Percentiles rank a stretch among this genome's conserved stretches.
Conservation (phyloP, 306 rosid genomes). For the barrel medic (Medicago truncatula) region DNA sequence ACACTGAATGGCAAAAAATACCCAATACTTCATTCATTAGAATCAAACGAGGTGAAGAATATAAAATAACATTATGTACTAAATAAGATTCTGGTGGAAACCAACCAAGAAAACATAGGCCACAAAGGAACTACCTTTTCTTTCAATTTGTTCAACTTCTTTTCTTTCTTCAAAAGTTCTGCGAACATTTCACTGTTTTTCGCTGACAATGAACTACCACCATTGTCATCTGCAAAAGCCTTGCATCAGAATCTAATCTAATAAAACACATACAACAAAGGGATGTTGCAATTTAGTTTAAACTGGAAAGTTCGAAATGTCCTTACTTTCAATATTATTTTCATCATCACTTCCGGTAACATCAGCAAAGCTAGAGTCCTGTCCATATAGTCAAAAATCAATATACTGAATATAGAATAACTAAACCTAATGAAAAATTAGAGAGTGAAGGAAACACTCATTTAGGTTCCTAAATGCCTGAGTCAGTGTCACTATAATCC, state of each 20-base stretch:
- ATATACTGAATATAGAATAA: conserved; percentile 27
- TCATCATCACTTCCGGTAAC: conserved; percentile 48
- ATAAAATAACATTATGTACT: not conserved
- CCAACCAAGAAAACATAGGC: conserved; percentile 16
- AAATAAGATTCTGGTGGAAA: not conserved
- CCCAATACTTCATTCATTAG: conserved; percentile 15
- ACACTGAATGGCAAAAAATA: not conserved
- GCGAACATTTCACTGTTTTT: conserved; percentile 61
- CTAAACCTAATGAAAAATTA: conserved; percentile 18
- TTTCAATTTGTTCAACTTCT: conserved; percentile 67
- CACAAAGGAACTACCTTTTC: conserved; percentile 63
- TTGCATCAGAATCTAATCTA: conserved; percentile 34
- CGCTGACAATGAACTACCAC: conserved; percentile 50
- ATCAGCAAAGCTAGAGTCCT: conserved; percentile 58
- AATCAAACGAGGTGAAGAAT: conserved; percentile 4
- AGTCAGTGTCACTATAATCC: not conserved
- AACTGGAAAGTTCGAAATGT: conserved; percentile 36
- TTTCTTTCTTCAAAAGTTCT: conserved; percentile 65
- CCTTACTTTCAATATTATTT: conserved; percentile 62
- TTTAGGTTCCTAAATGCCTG: not conserved
- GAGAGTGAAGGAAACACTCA: not conserved
- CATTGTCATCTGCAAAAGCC: conserved; percentile 53
- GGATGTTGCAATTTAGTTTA: not conserved
- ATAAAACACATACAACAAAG: conserved; percentile 8
- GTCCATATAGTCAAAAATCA: conserved; percentile 40